Base-by-base conservation (phyloP, 2,329 filamentous ascomycete species). In the Diaporthe batatas region DNA sequence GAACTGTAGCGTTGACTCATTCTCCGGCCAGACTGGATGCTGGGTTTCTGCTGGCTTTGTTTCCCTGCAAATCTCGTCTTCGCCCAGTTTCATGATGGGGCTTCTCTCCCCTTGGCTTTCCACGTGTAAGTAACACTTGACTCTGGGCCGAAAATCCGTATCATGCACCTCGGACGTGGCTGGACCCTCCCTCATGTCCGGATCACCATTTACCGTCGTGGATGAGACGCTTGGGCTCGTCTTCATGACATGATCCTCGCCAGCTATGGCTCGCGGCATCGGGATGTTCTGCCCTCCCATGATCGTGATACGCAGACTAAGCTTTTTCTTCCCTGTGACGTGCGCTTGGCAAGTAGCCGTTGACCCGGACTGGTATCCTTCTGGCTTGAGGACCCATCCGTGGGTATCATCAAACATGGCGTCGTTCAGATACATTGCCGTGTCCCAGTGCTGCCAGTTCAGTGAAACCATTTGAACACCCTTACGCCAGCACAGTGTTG, bases 381-480 rank as follows among this genome's bases (percentile, higher is more conserved):
- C 81, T 0, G 95, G 95, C 82, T 98, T 98, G 74, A 96, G 86
- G 4, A 95, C 91, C 93, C 94, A 98, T 53, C 96, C 95, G 47
- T 89, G 85, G 62, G 93, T 92, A 14, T 91, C 93, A 39, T 94
- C 94, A 80, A 98, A 99, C 96, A 99, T 98, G 80, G 93, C 96
- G 77, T 97, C 93, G 80, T 98, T 98, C 79, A 99, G 90, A 86
- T 98, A 96, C 90, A 98, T 97, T 55, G 94, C 94, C 70, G 96
- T 90, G 80, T 98, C 96, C 77, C 95, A 93, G 4, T 92, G 96
- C 82, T 99, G 96, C 96, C 96, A 98, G 81, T 99, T 99, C 81
- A 98, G 89, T n/a, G 96, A 96, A 7, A 94, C 95, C 96, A 99
- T 98, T 81, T 99, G 96, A 21, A 98, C 96, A 32, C 96, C 96